A percentile compares a stretch with the other conserved stretches of the same genome.
Conservation (phyloP, 2,329 filamentous ascomycete species). For the Botryosphaeria dothidea region DNA sequence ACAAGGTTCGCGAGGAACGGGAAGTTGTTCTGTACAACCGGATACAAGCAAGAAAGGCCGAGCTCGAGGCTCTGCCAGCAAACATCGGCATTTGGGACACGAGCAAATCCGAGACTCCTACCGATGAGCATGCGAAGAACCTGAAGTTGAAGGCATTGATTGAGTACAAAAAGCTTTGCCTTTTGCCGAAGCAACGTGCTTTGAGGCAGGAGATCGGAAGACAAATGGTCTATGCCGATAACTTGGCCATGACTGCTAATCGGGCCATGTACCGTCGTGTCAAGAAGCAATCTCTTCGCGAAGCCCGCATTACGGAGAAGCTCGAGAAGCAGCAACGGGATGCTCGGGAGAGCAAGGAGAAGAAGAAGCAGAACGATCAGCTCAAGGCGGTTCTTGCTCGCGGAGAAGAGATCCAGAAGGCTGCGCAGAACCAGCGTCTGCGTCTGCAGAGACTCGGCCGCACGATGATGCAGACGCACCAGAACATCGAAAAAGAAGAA, state of each 20-base stretch:
- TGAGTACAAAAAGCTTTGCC: slow-evolving; percentile 86
- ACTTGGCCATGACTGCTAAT: slow-evolving; percentile 95
- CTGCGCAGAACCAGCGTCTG: slow-evolving; percentile 65
- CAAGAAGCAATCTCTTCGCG: slow-evolving; percentile 95
- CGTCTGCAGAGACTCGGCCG: slow-evolving; percentile 86
- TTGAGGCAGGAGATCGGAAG: slow-evolving; percentile 84
- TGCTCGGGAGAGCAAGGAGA: slow-evolving; percentile 91
- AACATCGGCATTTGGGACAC: slow-evolving; percentile 88
- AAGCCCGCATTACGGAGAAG: slow-evolving; percentile 97
- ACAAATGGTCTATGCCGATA: slow-evolving; percentile 94
- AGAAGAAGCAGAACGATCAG: slow-evolving; percentile 95
- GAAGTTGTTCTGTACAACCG: slow-evolving; percentile 89
- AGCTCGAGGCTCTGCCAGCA: slow-evolving; percentile 79
- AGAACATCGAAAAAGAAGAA: slow-evolving; percentile 98
- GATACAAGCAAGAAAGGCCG: slow-evolving; percentile 79
- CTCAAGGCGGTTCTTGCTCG: slow-evolving; percentile 84
- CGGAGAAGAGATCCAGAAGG: slow-evolving; percentile 72
- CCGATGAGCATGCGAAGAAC: slow-evolving; percentile 67
- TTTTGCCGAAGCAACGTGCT: slow-evolving; percentile 85
- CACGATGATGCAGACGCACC: slow-evolving; percentile 85
- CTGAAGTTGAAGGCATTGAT: slow-evolving; percentile 89
- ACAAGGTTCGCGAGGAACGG: slow-evolving; percentile 80
- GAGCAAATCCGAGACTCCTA: slow-evolving; percentile 64
- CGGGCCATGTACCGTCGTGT: slow-evolving; percentile 85
- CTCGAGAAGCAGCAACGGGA: slow-evolving; percentile 98